phyloP scores from a whole-genome alignment of 305 asterid genomes.

The Fraxinus xanthoxyloides region DNA sequence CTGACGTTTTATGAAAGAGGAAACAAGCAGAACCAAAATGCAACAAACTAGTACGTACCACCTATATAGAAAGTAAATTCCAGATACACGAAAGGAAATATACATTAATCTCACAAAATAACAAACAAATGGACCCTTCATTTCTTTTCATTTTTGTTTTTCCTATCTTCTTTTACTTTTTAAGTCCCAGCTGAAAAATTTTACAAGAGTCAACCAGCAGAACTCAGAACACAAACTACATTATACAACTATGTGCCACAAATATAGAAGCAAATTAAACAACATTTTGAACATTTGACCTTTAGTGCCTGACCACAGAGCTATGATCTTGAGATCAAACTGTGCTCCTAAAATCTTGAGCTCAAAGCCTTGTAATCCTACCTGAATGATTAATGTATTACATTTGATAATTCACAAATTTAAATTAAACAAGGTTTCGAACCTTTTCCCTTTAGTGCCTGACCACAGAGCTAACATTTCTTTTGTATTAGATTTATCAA shows the following conservation, averaged over 20 bases:
- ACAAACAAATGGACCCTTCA: neutral
- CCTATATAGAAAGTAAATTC: neutral
- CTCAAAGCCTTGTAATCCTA: neutral
- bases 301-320: neutral
- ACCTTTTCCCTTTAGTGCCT: neutral
- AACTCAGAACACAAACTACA: neutral
- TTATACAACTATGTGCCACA: neutral
- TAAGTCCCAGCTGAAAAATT: neutral
- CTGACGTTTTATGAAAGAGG: neutral
- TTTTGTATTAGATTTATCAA: neutral
- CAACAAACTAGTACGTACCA: neutral
- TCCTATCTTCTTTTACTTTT: neutral
- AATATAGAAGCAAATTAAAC: neutral
- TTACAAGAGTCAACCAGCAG: slow-evolving; percentile 2
- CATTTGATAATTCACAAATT: neutral
- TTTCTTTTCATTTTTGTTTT: neutral
- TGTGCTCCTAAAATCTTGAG: neutral
- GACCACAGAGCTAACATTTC: neutral
- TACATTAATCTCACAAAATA: neutral
- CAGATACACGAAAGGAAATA: neutral
- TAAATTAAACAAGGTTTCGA: neutral
- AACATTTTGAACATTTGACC: neutral
- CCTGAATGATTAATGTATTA: neutral
- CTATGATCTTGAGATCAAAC: neutral
- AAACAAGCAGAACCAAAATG: neutral